Conservation (phyloP, 2,329 filamentous ascomycete genomes). For the Fusarium sublunatum region DNA sequence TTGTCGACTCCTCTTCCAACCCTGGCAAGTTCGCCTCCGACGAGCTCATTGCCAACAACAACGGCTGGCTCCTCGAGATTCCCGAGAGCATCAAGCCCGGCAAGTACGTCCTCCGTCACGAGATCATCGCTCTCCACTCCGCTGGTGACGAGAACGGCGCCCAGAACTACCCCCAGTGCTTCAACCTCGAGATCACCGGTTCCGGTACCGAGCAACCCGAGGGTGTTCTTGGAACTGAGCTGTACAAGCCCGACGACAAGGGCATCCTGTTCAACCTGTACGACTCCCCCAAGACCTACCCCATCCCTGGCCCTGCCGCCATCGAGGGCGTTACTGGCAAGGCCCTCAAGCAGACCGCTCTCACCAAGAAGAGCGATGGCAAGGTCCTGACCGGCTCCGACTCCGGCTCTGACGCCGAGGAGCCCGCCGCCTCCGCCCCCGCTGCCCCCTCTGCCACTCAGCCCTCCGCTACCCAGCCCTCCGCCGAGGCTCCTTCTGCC, state of each 20-base stretch:
- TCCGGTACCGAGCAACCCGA: conserved; percentile 51
- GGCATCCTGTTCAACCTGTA: conserved; percentile 53
- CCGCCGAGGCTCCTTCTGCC: conserved; percentile 20
- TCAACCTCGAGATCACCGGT: conserved; percentile 61
- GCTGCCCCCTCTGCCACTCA: conserved; percentile 46
- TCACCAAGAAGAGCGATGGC: conserved; percentile 31
- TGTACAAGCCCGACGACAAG: conserved; percentile 48
- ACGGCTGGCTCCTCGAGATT: conserved; percentile 51
- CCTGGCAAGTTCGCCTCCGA: conserved; percentile 52
- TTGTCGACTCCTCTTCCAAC: conserved; percentile 58
- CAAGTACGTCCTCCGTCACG: conserved; percentile 63
- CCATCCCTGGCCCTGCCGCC: conserved; percentile 47
- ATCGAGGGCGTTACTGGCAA: conserved; percentile 39
- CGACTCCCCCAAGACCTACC: conserved; percentile 43
- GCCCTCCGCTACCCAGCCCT: conserved; percentile 17
- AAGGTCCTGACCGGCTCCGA: conserved; percentile 15
- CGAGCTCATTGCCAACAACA: conserved; percentile 57
- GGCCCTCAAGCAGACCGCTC: conserved; percentile 34
- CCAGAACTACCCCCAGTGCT: conserved; percentile 64
- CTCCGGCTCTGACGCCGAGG: conserved; percentile 3
- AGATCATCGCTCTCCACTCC: conserved; percentile 63
- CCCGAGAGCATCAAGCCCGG: conserved; percentile 52
- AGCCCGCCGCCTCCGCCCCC: conserved; percentile 6
- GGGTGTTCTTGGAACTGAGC: conserved; percentile 49
- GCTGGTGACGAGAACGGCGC: conserved; percentile 58